These are phyloP conservation scores for Ploettnerulaceae sp. DNA, from an alignment of 2,329 filamentous ascomycete species.

Conservation along the genomic window DNA sequence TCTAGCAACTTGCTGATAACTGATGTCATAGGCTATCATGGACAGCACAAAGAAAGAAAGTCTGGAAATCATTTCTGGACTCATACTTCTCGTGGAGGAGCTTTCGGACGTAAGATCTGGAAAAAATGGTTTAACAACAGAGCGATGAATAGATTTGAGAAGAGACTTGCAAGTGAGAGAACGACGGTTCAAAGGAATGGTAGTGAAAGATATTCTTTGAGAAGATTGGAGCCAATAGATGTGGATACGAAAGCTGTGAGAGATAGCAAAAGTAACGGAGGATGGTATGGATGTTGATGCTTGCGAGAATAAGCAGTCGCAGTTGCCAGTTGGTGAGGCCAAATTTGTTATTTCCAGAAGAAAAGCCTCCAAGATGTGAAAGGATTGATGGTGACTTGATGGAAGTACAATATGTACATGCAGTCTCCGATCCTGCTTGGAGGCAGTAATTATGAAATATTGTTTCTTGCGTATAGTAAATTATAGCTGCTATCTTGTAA, in stretches of 20 bases:
- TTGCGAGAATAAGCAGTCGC: no score
- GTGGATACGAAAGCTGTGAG: constrained; percentile 20
- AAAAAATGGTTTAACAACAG: constrained; percentile 30
- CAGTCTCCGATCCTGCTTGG: no score
- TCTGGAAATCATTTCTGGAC: constrained; percentile 22
- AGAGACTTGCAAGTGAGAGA: constrained; percentile 12
- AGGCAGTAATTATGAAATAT: no score
- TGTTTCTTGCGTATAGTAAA: no score
- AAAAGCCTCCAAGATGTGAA: no score
- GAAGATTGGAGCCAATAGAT: constrained; percentile 12
- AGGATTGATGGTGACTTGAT: no score
- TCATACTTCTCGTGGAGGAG: constrained; percentile 19
- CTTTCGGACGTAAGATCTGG: constrained; percentile 27
- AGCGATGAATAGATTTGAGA: constrained; percentile 24
- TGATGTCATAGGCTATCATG: constrained; percentile 25
- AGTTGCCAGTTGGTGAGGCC: no score
- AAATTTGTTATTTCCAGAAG: no score
- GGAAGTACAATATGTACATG: no score
- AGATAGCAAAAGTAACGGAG: no score
- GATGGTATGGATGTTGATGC: no score
- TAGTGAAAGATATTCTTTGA: constrained; percentile 23
- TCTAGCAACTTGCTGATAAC: background rate
- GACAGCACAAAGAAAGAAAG: constrained; percentile 10
- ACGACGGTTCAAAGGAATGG: constrained; percentile 7
- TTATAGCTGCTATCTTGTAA: no score